Conservation (phyloP, 768 basidiomycete genomes). For the Suillus subluteus region DNA sequence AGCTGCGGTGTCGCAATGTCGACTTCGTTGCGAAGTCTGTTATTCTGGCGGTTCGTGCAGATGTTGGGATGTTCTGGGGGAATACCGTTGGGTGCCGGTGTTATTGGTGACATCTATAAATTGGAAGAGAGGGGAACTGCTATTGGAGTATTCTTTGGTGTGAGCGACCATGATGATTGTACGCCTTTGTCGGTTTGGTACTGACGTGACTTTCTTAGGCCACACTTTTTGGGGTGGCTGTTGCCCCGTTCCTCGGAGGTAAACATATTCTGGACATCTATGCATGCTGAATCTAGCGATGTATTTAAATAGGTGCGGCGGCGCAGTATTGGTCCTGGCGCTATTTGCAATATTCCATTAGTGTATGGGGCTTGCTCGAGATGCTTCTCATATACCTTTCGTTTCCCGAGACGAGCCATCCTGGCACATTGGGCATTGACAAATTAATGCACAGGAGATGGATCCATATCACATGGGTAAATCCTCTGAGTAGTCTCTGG, state of each 20-base stretch:
- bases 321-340: constrained; percentile 73
- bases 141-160: no score
- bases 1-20: constrained; percentile 63
- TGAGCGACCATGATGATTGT: no score
- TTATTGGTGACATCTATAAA: constrained; percentile 20
- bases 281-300: neutral
- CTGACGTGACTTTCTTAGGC: no score
- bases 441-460: constrained; percentile 38
- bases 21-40: constrained; percentile 44
- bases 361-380: constrained; percentile 41
- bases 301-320: constrained; percentile 39
- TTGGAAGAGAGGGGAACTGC: no score
- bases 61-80: constrained; percentile 64
- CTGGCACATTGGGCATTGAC: constrained; percentile 57
- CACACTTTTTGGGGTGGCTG: no score
- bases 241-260: no score
- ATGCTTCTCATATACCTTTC: constrained; percentile 45
- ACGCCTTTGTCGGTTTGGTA: no score
- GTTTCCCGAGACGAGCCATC: constrained; percentile 71
- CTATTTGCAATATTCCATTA: constrained; percentile 52
- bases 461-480: constrained; percentile 45
- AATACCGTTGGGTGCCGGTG: constrained; percentile 57
- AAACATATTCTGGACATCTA: neutral
- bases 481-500: constrained; percentile 56
- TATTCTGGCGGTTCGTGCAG: constrained; percentile 68